These are phyloP conservation scores for Agaricus bisporus DNA, from an alignment of 768 basidiomycete species.

Conservation along the genomic window DNA sequence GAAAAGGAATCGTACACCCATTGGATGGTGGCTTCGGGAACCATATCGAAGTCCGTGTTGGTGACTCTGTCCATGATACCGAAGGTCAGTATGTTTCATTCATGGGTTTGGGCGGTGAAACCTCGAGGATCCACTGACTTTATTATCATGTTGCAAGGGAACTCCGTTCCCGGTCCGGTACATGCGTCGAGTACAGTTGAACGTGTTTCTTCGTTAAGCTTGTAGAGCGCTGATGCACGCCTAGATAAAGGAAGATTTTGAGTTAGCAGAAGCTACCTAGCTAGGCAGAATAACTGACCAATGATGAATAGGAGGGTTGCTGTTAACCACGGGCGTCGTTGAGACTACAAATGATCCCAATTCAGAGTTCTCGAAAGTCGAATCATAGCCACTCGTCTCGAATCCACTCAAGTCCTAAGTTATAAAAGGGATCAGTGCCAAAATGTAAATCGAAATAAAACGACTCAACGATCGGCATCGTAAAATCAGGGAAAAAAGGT, in stretches of 20 bases:
- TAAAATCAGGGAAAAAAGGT: too few species aligned
- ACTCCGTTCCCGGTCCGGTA: neutral
- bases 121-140: neutral
- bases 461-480: too few species aligned
- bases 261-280: too few species aligned
- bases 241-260: neutral
- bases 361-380: neutral
- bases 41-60: neutral
- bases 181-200: neutral
- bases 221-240: neutral
- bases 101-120: neutral
- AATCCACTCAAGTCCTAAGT: neutral
- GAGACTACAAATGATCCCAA: neutral
- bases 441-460: too few species aligned
- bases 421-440: too few species aligned
- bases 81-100: too few species aligned
- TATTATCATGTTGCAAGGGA: neutral
- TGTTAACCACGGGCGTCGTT: neutral
- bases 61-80: neutral
- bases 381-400: neutral
- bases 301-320: neutral
- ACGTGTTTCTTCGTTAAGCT: neutral
- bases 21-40: neutral
- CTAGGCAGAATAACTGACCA: neutral
- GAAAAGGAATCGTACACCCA: neutral